Evolutionary conservation across 805 yeast genomes (phyloP).

Genomic region (Sugiyamaella smithiae): DNA sequence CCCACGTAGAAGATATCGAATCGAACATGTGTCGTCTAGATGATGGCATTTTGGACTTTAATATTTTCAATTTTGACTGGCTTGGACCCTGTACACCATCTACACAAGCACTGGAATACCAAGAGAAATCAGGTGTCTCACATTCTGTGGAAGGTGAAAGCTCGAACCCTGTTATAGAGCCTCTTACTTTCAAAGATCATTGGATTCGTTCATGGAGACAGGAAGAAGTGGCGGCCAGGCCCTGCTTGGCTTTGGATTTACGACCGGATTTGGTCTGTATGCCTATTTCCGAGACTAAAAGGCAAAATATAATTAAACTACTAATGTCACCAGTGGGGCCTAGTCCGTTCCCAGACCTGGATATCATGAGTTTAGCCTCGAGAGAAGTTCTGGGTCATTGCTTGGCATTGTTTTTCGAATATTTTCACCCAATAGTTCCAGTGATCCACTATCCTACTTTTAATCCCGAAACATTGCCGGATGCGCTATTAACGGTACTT

Average conservation of each 20-base stretch:
- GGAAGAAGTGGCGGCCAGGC: background rate
- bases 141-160: background rate
- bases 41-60: background rate
- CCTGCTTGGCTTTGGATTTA: background rate
- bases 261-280: background rate
- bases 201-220: background rate
- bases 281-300: background rate
- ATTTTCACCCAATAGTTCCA: constrained; percentile 1
- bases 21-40: no score
- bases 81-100: background rate
- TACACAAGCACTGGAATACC: background rate
- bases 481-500: background rate
- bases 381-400: background rate
- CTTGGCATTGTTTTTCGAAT: background rate
- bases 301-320: background rate
- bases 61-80: constrained; percentile 2
- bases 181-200: constrained; percentile 1
- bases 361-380: background rate
- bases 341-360: background rate
- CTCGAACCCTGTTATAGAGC: background rate
- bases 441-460: constrained; percentile 1
- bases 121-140: no score
- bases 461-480: background rate
- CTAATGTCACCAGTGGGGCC: background rate
- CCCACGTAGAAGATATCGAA: background rate